Evolutionary conservation across 2,329 filamentous ascomycete species (phyloP).

Genomic region (Fusarium nisikadoi): DNA sequence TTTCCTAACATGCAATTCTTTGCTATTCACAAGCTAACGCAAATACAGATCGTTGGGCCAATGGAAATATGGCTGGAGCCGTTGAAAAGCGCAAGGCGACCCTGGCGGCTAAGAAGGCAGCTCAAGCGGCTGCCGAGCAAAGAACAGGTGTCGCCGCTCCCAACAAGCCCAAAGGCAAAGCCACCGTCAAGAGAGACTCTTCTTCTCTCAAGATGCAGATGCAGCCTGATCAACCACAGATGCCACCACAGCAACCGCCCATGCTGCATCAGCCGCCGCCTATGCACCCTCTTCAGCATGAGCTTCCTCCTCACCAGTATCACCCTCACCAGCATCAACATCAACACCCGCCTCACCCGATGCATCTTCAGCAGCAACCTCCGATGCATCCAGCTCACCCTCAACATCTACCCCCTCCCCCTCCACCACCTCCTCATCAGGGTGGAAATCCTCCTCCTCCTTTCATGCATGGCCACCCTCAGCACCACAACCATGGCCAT

Average conservation of each 20-base stretch:
- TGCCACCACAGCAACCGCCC: slow-evolving; percentile 25
- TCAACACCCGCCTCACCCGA: slow-evolving; percentile 28
- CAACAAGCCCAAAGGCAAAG: slow-evolving; percentile 53
- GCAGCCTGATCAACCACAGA: slow-evolving; percentile 31
- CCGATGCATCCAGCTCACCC: slow-evolving; percentile 34
- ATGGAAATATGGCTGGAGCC: slow-evolving; percentile 69
- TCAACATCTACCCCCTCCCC: slow-evolving; percentile 34
- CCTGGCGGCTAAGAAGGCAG: slow-evolving; percentile 67
- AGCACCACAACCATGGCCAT: slow-evolving; percentile 22
- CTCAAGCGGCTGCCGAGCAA: slow-evolving; percentile 55
- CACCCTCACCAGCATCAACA: slow-evolving; percentile 33
- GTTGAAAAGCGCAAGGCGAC: slow-evolving; percentile 70
- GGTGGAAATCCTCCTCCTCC: slow-evolving; percentile 28
- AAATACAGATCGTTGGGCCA: slow-evolving; percentile 65
- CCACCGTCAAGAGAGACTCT: slow-evolving; percentile 48
- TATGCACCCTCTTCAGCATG: slow-evolving; percentile 29
- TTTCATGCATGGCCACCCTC: slow-evolving; percentile 40
- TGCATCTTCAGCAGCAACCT: slow-evolving; percentile 18
- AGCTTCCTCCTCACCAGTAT: slow-evolving; percentile 19
- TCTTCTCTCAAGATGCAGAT: slow-evolving; percentile 40
- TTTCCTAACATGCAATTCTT: neutral
- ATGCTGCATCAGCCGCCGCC: slow-evolving; percentile 33
- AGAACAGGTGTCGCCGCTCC: slow-evolving; percentile 51
- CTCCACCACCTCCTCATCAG: slow-evolving; percentile 38
- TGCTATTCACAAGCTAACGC: slow-evolving; percentile 41